Conservation (phyloP, 345 rosid genomes). For the Eucalyptus polybractea region DNA sequence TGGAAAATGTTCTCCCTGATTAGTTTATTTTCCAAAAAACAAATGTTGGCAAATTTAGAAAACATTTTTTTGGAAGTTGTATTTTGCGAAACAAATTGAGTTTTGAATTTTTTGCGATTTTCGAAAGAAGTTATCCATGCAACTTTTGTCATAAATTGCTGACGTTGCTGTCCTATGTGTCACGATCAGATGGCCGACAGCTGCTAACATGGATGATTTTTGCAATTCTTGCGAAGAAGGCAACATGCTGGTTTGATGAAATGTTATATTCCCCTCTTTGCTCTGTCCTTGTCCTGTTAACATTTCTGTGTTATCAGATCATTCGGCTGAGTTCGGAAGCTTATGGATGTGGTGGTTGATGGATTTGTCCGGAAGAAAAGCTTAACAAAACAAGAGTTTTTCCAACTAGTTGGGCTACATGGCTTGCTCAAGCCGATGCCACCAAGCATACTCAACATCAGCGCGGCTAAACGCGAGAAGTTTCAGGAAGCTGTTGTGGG, state of each 20-base stretch:
- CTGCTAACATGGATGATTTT: too few relatives aligned
- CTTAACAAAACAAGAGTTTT: slow-evolving; percentile 62
- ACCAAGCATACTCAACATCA: slow-evolving; percentile 51
- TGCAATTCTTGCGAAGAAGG: slow-evolving; percentile 46
- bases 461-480: slow-evolving; percentile 47
- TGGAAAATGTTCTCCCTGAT: too few relatives aligned
- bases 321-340: slow-evolving; percentile 36
- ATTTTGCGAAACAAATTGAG: too few relatives aligned
- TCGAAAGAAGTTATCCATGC: too few relatives aligned
- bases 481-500: slow-evolving; percentile 14
- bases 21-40: too few relatives aligned
- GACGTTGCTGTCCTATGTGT: too few relatives aligned
- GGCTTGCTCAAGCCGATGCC: slow-evolving; percentile 48
- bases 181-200: too few relatives aligned
- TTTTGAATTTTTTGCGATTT: too few relatives aligned
- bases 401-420: slow-evolving; percentile 49
- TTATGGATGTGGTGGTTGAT: slow-evolving; percentile 59
- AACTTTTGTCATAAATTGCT: too few relatives aligned
- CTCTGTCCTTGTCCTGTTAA: neutral
- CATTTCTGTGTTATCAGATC: slow-evolving; percentile 14
- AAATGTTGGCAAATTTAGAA: too few relatives aligned
- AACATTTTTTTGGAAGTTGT: too few relatives aligned
- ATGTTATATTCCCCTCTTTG: neutral
- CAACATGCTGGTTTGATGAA: neutral
- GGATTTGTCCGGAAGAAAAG: slow-evolving; percentile 63